Evolutionary conservation across 78 protist species (phyloP), one percentile per base, ranked within the genome.

Genomic region (Bigelowiella natans): DNA sequence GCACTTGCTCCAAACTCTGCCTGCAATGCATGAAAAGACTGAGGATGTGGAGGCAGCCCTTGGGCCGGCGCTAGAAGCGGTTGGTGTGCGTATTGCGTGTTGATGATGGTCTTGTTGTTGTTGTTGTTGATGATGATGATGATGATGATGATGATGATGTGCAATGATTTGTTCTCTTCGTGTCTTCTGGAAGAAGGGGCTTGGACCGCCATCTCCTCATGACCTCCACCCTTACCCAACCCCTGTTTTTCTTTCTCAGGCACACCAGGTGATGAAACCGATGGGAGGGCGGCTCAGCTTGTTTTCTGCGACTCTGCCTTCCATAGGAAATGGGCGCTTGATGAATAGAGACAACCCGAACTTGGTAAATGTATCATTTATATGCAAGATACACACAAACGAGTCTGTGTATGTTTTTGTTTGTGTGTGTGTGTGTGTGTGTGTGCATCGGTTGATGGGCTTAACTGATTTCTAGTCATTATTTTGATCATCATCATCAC

Each of bases 41-140:
- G 39, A 18, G 82, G 1, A 0, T 31, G 0, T 3, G 38, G 89
- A 39, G 31, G 36, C 11, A 2, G 51, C 89, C 40, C 37, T 87
- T 11, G 89, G 89, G 85, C 73, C 89, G 18, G 89, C 89, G 82
- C 89, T 87, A 31, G 0, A 39, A 31, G 89, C 82, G 31, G n/a
- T n/a, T n/a, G n/a, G n/a, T n/a, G n/a, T n/a, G n/a, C n/a, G n/a
- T n/a, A n/a, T n/a, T n/a, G n/a, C n/a, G n/a, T n/a, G n/a, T n/a
- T n/a, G n/a, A n/a, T n/a, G n/a, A n/a, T n/a, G n/a, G n/a, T n/a
- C n/a, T n/a, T n/a, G n/a, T n/a, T n/a, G n/a, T n/a, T n/a, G n/a
- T n/a, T n/a, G n/a, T n/a, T n/a, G n/a, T n/a, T n/a, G n/a, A n/a
- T n/a, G n/a, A n/a, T n/a, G n/a, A n/a, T n/a, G n/a, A n/a, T n/a